Evolutionary conservation across 306 rosid species (phyloP), one percentile per base, ranked within the genome.

Genomic region (Prunus armeniaca): DNA sequence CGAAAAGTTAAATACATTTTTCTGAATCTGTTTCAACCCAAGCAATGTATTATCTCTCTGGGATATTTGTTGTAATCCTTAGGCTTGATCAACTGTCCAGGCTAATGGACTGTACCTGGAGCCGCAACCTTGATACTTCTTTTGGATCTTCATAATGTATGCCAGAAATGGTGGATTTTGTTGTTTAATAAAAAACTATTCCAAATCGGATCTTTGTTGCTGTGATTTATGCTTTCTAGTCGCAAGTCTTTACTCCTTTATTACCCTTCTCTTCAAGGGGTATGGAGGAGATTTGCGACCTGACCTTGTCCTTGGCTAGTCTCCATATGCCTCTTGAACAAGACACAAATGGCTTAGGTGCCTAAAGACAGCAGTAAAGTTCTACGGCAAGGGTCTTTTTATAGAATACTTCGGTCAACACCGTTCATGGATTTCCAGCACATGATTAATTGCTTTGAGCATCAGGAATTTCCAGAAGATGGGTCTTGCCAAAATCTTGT

Each of bases 1-100:
- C 71, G 63, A 77, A 76, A 80, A 69, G 56, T 38, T 50, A 12
- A 27, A 68, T 57, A 51, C 24, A 73, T 43, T 49, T 69, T n/a
- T 52, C 41, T 71, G 25, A n/a, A 60, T 70, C n/a, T 76, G 65
- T 65, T 54, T 78, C 56, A 25, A 72, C 30, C 47, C 67, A 71
- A 71, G 71, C 57, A 25, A 46, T 10, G 30, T 45, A 17, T 10
- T 28, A 8, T 5, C 9, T 54, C 8, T 43, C 49, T 38, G 7
- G 20, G 63, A 20, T 50, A 32, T 47, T 49, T 55, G 27, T 52
- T 18, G 69, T 71, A 24, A 8, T 51, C 49, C 30, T 30, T 38
- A 34, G 12, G 32, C 28, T 19, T 45, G 18, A 54, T 54, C 34
- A 24, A 17, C n/a, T 20, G 64, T 6, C 3, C 15, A 3, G 63